These are phyloP conservation scores for Aureobasidium musti DNA, from an alignment of 2,329 filamentous ascomycete species.

Conservation along the genomic window DNA sequence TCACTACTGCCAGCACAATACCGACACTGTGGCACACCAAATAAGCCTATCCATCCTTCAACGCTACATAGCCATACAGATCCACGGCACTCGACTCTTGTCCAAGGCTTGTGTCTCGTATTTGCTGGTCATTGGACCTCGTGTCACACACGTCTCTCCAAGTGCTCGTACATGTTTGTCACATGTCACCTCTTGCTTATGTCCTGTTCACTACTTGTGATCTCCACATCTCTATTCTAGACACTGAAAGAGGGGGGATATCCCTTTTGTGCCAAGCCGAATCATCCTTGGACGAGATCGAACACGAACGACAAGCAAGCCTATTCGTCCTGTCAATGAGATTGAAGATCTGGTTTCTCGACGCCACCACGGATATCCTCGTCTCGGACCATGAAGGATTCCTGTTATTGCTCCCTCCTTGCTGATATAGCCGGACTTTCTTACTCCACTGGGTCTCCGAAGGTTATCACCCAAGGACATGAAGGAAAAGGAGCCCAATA, in stretches of 20 bases:
- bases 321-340: too few relatives aligned
- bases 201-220: background rate
- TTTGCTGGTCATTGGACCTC: background rate
- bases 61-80: background rate
- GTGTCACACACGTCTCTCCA: background rate
- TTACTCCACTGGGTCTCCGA: background rate
- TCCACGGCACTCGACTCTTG: background rate
- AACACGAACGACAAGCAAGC: background rate
- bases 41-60: conserved; percentile 20
- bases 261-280: background rate
- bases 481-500: background rate
- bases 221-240: background rate
- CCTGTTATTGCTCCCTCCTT: background rate
- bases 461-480: background rate
- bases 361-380: background rate
- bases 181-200: conserved; percentile 8
- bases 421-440: background rate
- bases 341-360: too few relatives aligned
- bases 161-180: background rate
- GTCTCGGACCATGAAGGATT: background rate
- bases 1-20: background rate
- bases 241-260: background rate
- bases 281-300: background rate
- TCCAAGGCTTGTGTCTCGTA: background rate
- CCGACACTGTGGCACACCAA: background rate